Base-by-base conservation (phyloP, 164 flowering plant species). In the Liriodendron chinense region DNA sequence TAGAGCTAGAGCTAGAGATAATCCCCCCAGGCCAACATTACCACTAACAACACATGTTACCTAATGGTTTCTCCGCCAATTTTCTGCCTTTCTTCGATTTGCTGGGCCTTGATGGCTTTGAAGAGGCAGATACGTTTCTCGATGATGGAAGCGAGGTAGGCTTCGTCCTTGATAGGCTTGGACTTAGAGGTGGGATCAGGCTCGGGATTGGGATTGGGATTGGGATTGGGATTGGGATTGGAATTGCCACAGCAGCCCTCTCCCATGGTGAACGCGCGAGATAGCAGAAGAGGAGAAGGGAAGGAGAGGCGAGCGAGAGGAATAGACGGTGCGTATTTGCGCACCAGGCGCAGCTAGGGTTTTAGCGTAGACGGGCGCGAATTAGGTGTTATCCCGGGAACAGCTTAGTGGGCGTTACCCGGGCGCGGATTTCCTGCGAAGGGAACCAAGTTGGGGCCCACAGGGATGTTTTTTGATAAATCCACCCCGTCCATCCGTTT, bases 41-140 rank as follows among this genome's bases (percentile, higher is more conserved):
- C n/a, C n/a, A n/a, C n/a, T n/a, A n/a, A n/a, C 34, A 49, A 21
- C 16, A 67, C 43, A 14, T 12, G n/a, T 76, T 83, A 93, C 98
- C 84, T 89, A 75, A 93, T 92, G 47, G 87, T 78, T 2, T 95
- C 94, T 23, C 87, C 83, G 18, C 87, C 77, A 50, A 91, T 82
- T 56, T 83, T 79, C 10, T 77, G 74, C 8, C 86, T 88, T 7
- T 81, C 83, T 22, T 77, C 80, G 43, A 49, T 67, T 59, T 92
- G 96, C 68, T 84, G 71, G 0, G 86, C 71, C 68, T 93, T 74
- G 80, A 95, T 84, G 34, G 84, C 47, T 73, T 90, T 85, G 79
- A 95, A 95, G 64, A 84, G 75, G 18, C 80, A 56, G 61, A 93
- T 82, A 43, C 99, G 92, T 70, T 91, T 93, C 70, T 86, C 87